Evolutionary conservation across 2,329 filamentous ascomycete genomes (phyloP).

Genomic region (Cladophialophora carrionii): DNA sequence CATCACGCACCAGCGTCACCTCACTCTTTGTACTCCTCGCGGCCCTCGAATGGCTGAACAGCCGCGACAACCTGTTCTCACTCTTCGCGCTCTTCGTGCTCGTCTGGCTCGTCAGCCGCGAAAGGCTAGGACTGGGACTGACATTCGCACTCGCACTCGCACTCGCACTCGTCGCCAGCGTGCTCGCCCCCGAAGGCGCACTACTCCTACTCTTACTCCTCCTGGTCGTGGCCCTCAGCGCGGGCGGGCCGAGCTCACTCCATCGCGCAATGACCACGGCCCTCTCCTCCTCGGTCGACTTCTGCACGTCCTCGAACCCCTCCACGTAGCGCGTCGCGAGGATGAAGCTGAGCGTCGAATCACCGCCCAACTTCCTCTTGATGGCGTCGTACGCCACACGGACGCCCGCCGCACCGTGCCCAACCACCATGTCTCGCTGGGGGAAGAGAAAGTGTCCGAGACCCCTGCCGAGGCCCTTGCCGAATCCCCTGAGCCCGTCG

Average conservation of each 20-base stretch:
- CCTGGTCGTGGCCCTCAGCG: conserved; percentile 12
- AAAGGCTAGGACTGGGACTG: too few relatives aligned
- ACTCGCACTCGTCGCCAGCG: not conserved
- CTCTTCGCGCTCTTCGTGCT: not conserved
- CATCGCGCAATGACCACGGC: conserved; percentile 38
- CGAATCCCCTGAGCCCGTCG: conserved; percentile 47
- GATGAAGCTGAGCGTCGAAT: conserved; percentile 39
- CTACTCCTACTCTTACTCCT: conserved; percentile 8
- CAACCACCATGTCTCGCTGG: conserved; percentile 41
- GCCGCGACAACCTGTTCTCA: not conserved
- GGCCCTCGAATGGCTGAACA: conserved; percentile 10
- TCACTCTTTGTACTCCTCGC: conserved; percentile 9
- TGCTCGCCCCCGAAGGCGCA: not conserved
- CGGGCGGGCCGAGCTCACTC: conserved; percentile 36
- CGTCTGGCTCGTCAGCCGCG: conserved; percentile 6
- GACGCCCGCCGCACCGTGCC: conserved; percentile 35
- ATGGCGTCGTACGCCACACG: conserved; percentile 38
- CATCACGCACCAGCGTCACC: not conserved
- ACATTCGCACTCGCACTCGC: not conserved
- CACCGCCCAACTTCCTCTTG: conserved; percentile 36
- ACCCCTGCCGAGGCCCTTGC: conserved; percentile 51
- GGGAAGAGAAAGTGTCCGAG: conserved; percentile 72
- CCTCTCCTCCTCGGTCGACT: conserved; percentile 37
- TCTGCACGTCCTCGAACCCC: conserved; percentile 39
- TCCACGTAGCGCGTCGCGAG: conserved; percentile 39